Percentiles rank a stretch among this genome's conserved stretches.
These are phyloP conservation scores for Cladophialophora bantiana DNA, from an alignment of 2,329 filamentous ascomycete species.

Conservation along the genomic window DNA sequence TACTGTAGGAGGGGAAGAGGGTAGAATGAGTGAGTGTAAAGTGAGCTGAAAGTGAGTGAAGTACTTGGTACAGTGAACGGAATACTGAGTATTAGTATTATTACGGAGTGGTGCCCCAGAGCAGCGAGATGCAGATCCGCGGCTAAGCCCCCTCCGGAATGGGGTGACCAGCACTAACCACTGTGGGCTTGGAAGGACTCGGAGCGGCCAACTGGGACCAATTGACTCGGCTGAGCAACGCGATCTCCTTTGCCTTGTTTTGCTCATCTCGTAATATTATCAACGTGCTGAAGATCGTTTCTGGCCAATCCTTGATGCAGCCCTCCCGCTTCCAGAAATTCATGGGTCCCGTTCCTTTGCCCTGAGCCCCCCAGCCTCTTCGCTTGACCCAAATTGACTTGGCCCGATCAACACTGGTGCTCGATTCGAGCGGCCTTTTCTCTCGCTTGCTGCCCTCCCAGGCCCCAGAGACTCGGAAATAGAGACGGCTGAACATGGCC, in stretches of 20 bases:
- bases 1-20: no score
- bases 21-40: no score
- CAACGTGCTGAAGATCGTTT: background rate
- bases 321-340: constrained; percentile 17
- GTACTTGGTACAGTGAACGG: background rate
- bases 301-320: constrained; percentile 10
- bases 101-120: no score
- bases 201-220: background rate
- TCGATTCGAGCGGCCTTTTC: constrained; percentile 15
- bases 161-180: background rate
- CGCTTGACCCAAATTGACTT: constrained; percentile 18
- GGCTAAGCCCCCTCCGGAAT: constrained; percentile 4
- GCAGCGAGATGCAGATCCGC: background rate
- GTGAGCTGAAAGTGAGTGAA: background rate
- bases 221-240: constrained; percentile 1
- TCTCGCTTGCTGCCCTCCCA: constrained; percentile 13
- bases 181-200: no score
- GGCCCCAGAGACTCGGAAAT: constrained; percentile 1
- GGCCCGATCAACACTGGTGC: constrained; percentile 8
- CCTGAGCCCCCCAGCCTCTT: constrained; percentile 2
- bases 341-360: background rate
- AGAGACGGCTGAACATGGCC: background rate
- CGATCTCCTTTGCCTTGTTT: constrained; percentile 7
- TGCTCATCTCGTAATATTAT: background rate
- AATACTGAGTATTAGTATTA: background rate